These are phyloP conservation scores for Panus rudis DNA, from an alignment of 768 basidiomycete species.

Conservation along the genomic window DNA sequence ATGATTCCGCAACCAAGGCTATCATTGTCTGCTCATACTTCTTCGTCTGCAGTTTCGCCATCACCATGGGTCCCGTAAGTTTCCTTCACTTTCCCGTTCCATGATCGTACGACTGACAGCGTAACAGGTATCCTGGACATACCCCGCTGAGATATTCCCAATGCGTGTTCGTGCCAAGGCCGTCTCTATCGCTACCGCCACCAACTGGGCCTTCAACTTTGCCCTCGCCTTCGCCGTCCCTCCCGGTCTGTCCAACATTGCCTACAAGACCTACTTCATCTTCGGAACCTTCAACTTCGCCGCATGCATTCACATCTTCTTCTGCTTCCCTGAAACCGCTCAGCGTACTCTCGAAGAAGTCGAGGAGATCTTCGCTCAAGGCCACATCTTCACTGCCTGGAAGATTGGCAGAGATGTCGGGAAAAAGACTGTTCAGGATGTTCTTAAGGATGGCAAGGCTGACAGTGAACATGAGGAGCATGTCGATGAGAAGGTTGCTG, in stretches of 20 bases:
- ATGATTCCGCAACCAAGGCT: conserved; percentile 53
- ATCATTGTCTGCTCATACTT: conserved; percentile 76
- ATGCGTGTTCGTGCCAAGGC: conserved; percentile 62
- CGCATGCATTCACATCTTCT: conserved; percentile 62
- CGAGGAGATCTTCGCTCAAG: conserved; percentile 68
- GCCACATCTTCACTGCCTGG: conserved; percentile 69
- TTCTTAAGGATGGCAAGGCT: conserved; percentile 20
- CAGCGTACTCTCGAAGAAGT: conserved; percentile 71
- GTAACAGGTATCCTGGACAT: conserved; percentile 43
- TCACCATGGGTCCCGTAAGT: conserved; percentile 76
- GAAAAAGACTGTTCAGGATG: conserved; percentile 50
- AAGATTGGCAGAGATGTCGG: conserved; percentile 54
- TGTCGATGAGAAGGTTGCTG: not conserved
- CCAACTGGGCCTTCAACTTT: conserved; percentile 51
- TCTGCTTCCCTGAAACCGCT: conserved; percentile 78
- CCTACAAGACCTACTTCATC: conserved; percentile 73
- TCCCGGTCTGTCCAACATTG: conserved; percentile 57
- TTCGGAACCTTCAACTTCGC: conserved; percentile 74
- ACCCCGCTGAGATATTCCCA: conserved; percentile 66
- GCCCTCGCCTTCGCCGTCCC: conserved; percentile 73
- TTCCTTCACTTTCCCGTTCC: conserved; percentile 21
- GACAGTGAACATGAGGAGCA: not conserved
- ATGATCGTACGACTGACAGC: not conserved
- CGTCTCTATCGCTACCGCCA: conserved; percentile 36
- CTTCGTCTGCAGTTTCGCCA: conserved; percentile 68